Evolutionary conservation across 352 stramenopile species (phyloP), one percentile per base, ranked within the genome.

Genomic region (Pythium angustatum): DNA sequence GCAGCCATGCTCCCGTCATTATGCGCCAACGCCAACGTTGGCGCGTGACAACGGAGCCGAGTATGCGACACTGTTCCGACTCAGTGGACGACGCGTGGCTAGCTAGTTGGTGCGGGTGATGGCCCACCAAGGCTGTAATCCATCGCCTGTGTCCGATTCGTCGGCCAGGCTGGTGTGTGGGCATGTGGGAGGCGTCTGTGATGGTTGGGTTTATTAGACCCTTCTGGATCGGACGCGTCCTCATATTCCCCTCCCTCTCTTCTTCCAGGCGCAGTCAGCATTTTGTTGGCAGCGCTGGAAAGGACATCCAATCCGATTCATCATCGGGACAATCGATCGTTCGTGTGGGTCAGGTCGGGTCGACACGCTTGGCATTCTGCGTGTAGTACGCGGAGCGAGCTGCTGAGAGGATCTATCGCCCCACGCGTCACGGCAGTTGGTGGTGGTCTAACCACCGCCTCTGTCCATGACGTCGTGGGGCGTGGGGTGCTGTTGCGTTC

Each of bases 101-200:
- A 74, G 67, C 67, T 88, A 85, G 77, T 84, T 87, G 78, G 78
- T 83, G 72, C 36, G 68, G 78, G 76, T 87, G 76, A 87, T 87
- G 73, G 78, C 78, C 72, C 71, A 83, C 78, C 84, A 90, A 93
- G 84, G 84, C 84, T 88, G 66, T 93, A 86, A 93, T 84, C 81
- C 82, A 86, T 68, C 47, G 54, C 58, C 38, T 57, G 49, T n/a
- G n/a, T n/a, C n/a, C n/a, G n/a, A n/a, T n/a, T n/a, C n/a, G n/a
- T n/a, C n/a, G n/a, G n/a, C n/a, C n/a, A n/a, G n/a, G n/a, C n/a
- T n/a, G n/a, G n/a, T n/a, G n/a, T n/a, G n/a, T n/a, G n/a, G n/a
- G n/a, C n/a, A n/a, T n/a, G n/a, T n/a, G n/a, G n/a, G n/a, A n/a
- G n/a, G n/a, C n/a, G n/a, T n/a, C n/a, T n/a, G n/a, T n/a, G n/a